Percentiles rank a stretch among this genome's conserved stretches.
Evolutionary conservation across 495 filamentous ascomycete genomes (phyloP).

Genomic region (Platismatia glauca): DNA sequence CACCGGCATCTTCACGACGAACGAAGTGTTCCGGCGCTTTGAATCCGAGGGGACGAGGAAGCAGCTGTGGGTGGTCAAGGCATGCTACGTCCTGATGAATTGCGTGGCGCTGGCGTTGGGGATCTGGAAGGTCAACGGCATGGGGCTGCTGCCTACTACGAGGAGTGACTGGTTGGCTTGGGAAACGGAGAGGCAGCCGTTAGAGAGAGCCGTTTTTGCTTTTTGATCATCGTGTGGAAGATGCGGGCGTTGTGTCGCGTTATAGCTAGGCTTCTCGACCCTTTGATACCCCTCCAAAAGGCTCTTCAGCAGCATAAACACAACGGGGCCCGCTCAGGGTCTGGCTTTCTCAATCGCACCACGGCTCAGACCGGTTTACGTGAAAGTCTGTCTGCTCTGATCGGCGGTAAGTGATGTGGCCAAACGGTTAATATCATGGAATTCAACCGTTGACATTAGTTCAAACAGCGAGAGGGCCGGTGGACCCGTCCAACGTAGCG

Average conservation of each 20-base stretch:
- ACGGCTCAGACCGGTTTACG: background rate
- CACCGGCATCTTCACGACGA: conserved; percentile 68
- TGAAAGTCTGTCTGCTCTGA: background rate
- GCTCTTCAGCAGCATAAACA: background rate
- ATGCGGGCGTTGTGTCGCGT: background rate
- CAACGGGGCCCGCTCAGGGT: background rate
- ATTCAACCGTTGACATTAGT: background rate
- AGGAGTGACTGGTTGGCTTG: conserved; percentile 93
- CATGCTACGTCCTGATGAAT: conserved; percentile 81
- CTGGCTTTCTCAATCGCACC: background rate
- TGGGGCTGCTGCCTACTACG: conserved; percentile 92
- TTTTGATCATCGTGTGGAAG: conserved; percentile 31
- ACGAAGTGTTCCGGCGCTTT: conserved; percentile 74
- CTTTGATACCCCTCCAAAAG: background rate
- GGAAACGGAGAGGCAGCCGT: conserved; percentile 69
- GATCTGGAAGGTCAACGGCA: conserved; percentile 93
- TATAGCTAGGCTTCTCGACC: background rate
- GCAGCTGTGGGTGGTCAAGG: conserved; percentile 70
- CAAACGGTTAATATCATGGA: background rate
- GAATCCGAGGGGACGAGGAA: conserved; percentile 70
- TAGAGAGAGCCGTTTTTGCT: conserved; percentile 59
- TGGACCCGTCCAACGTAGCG: background rate
- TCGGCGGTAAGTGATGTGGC: background rate
- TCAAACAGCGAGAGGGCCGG: background rate
- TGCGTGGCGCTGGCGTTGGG: conserved; percentile 72